Conservation (phyloP, 108 stramenopile genomes). For the Discostella stelligeroides region DNA sequence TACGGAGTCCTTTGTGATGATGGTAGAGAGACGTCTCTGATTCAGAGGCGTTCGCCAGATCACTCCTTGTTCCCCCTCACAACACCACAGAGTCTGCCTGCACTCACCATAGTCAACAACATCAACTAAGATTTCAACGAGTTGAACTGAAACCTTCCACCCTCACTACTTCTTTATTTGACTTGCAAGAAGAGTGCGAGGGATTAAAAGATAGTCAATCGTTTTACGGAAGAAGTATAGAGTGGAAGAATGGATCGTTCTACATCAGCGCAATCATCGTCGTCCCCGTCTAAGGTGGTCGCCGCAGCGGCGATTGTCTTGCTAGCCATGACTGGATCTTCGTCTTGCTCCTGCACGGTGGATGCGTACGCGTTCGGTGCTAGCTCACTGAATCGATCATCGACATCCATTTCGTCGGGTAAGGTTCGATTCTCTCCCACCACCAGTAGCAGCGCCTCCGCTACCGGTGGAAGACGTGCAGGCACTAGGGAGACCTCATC, state of each 20-base stretch:
- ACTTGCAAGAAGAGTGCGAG: too few species aligned
- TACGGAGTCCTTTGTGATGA: too few species aligned
- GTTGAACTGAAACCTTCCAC: not conserved
- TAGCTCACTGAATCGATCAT: not conserved
- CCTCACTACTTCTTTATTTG: not conserved
- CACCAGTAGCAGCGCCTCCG: not conserved
- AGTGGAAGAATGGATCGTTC: not conserved
- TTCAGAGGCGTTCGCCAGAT: not conserved
- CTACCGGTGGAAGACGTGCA: not conserved
- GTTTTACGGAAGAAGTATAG: too few species aligned
- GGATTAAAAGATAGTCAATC: too few species aligned
- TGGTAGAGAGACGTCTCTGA: too few species aligned
- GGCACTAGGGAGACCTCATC: too few species aligned
- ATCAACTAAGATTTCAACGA: not conserved
- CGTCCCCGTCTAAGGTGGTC: not conserved
- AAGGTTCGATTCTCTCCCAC: not conserved
- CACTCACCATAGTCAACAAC: too few species aligned
- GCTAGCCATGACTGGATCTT: not conserved
- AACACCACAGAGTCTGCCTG: too few species aligned
- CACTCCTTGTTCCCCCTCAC: not conserved
- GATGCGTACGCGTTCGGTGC: conserved; percentile 33
- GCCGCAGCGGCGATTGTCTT: not conserved
- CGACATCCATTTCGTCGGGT: not conserved
- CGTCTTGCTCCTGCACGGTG: not conserved
- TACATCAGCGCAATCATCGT: not conserved